A percentile compares a stretch with the other conserved stretches of the same genome.
These are phyloP conservation scores for Penicillium waksmanii DNA, from an alignment of 495 filamentous ascomycete species.

Conservation along the genomic window DNA sequence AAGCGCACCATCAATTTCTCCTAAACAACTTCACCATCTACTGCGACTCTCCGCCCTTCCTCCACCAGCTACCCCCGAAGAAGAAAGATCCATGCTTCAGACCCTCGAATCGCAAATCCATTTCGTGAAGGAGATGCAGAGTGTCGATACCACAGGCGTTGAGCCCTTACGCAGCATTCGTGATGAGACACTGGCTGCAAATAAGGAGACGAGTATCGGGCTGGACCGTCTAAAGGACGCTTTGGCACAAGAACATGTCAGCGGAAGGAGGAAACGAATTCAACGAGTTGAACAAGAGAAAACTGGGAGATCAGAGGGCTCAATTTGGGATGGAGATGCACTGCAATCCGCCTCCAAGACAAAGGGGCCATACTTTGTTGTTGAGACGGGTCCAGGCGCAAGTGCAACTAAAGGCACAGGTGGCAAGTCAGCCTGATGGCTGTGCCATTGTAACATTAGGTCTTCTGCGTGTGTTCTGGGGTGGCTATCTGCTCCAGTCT, in stretches of 20 bases:
- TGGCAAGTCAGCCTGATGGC: not conserved
- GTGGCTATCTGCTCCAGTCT: not conserved
- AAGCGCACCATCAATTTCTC: conserved; percentile 44
- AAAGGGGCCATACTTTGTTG: conserved; percentile 77
- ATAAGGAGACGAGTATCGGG: conserved; percentile 57
- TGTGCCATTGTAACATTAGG: not conserved
- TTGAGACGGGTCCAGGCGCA: conserved; percentile 57
- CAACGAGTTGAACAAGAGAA: conserved; percentile 38
- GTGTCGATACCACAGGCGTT: conserved; percentile 73
- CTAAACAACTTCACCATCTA: conserved; percentile 75
- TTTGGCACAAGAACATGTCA: conserved; percentile 55
- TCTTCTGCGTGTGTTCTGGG: not conserved
- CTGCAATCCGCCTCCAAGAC: conserved; percentile 66
- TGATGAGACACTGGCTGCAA: conserved; percentile 69
- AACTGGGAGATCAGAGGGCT: conserved; percentile 41
- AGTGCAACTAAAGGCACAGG: conserved; percentile 6
- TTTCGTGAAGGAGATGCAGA: conserved; percentile 83
- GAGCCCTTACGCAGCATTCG: conserved; percentile 75
- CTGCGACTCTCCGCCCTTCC: conserved; percentile 90
- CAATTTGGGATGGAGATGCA: conserved; percentile 65
- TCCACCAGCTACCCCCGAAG: conserved; percentile 58
- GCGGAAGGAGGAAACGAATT: conserved; percentile 54
- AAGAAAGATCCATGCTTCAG: conserved; percentile 66
- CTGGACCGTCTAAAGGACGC: conserved; percentile 54
- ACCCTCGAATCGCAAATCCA: conserved; percentile 83